A percentile compares a stretch with the other conserved stretches of the same genome.
Evolutionary conservation across 805 yeast species (phyloP).

Genomic region (Starmerella scarabaei): DNA sequence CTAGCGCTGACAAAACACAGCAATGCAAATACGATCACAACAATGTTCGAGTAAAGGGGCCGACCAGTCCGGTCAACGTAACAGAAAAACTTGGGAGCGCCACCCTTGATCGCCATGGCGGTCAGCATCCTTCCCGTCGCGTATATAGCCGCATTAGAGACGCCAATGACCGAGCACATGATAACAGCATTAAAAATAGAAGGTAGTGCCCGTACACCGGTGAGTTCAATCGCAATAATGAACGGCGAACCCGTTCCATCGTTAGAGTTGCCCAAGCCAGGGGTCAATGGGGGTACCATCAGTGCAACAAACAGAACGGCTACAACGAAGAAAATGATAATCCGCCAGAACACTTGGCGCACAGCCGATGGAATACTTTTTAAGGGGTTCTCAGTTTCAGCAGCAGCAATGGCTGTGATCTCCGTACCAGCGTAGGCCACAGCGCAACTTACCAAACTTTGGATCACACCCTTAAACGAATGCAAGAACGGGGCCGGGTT

Average conservation of each 20-base stretch:
- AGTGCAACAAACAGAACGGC: slow-evolving; percentile 46
- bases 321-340: slow-evolving; percentile 40
- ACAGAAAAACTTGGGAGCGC: slow-evolving; percentile 47
- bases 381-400: slow-evolving; percentile 48
- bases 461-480: slow-evolving; percentile 34
- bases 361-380: slow-evolving; percentile 47
- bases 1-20: slow-evolving; percentile 50
- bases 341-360: slow-evolving; percentile 43
- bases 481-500: slow-evolving; percentile 35
- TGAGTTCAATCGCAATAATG: slow-evolving; percentile 63
- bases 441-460: slow-evolving; percentile 44
- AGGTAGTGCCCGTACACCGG: slow-evolving; percentile 50
- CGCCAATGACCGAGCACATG: slow-evolving; percentile 60
- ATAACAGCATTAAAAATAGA: slow-evolving; percentile 66
- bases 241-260: slow-evolving; percentile 63
- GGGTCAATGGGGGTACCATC: slow-evolving; percentile 41
- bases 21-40: slow-evolving; percentile 36
- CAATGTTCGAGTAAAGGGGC: slow-evolving; percentile 51
- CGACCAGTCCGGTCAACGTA: slow-evolving; percentile 65
- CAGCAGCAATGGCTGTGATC: slow-evolving; percentile 45
- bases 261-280: slow-evolving; percentile 34
- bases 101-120: slow-evolving; percentile 48
- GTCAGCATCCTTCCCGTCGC: slow-evolving; percentile 57
- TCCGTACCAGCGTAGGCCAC: slow-evolving; percentile 49
- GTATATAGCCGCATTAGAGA: slow-evolving; percentile 56